Evolutionary conservation across 768 basidiomycete genomes (phyloP), one percentile per base, ranked within the genome.

Genomic region (Mycena filopes): DNA sequence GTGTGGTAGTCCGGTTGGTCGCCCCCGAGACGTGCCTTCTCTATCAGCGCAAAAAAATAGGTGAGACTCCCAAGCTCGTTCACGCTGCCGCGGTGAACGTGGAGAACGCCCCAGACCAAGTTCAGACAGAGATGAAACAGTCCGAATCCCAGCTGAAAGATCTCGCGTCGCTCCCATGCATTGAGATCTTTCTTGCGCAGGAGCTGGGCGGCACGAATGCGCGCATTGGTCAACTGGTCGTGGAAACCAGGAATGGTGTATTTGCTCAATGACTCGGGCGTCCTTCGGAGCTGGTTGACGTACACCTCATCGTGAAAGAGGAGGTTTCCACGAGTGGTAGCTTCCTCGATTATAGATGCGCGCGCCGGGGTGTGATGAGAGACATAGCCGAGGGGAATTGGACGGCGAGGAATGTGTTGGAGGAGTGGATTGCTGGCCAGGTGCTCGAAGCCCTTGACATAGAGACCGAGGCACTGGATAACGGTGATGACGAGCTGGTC

Each of bases 121-220:
- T 80, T 82, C 58, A 80, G 69, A 16, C 66, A 62, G 0, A 77
- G 61, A 56, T 82, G 79, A 56, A 82, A 81, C 0, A 77, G 63
- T 0, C 79, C 75, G 42, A 75, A 71, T 0, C 65, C 74, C 7
- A 77, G 68, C 33, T 72, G 72, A 25, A 74, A 59, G 21, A 55
- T 15, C 20, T 72, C 60, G 10, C 74, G 60, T 4, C 66, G 53
- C 11, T 38, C 49, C 51, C 65, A 72, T 0, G 70, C 36, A 46
- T 62, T 70, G 0, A 55, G 20, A 28, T 74, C 72, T 25, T 49
- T 31, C 2, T 26, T 38, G 1, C 66, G 57, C 16, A 60, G 15
- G 2, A 50, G 20, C 28, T 71, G 61, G 0, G 45, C 63, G 11
- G 62, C 25, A 4, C 60, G 57, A 5, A 70, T 65, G 4, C 63